Evolutionary conservation across 805 yeast genomes (phyloP), one percentile per base, ranked within the genome.

Genomic region (Hanseniaspora guilliermondii): DNA sequence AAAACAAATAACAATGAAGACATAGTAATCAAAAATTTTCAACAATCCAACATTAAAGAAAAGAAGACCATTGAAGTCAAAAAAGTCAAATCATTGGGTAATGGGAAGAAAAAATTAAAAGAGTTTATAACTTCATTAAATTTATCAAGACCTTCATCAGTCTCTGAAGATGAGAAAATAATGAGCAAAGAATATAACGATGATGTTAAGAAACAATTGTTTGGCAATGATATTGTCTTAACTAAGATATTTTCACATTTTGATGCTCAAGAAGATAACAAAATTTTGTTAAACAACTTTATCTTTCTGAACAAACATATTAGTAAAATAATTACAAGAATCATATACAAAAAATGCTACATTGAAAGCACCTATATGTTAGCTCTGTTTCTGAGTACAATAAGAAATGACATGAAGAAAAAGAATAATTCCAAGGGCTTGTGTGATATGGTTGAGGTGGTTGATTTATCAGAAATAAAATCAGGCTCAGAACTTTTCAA

Each of bases 301-400:
- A 36, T 85, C 14, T 76, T 75, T 54, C 79, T 82, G 7, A 73
- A 74, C 63, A 76, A 70, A 55, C 61, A 67, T 36, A 74, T 83
- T 59, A 75, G 80, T 63, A 64, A 62, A 35, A 68, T 78, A 6
- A 75, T 82, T 2, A 77, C 79, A 59, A 74, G 74, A 5, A 70
- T 73, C 24, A 66, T 87, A 11, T 87, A 85, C 64, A 62, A 69
- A 14, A 57, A 66, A 7, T 79, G 89, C 3, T 57, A 61, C 14
- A 76, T 87, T 59, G 76, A 79, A 0, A 80, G 94, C 2, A 82
- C 89, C 6, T 87, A 84, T 63, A 70, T 95, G 41, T 76, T 85
- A 44, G 93, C 87, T 0, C 95, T 87, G 66, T 81, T 87, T 61
- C 79, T 87, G 5, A 74, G 88, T 1, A 74, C 80, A 5, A 65